Conservation (phyloP, 2,329 filamentous ascomycete genomes). For the Zymoseptoria brevis region DNA sequence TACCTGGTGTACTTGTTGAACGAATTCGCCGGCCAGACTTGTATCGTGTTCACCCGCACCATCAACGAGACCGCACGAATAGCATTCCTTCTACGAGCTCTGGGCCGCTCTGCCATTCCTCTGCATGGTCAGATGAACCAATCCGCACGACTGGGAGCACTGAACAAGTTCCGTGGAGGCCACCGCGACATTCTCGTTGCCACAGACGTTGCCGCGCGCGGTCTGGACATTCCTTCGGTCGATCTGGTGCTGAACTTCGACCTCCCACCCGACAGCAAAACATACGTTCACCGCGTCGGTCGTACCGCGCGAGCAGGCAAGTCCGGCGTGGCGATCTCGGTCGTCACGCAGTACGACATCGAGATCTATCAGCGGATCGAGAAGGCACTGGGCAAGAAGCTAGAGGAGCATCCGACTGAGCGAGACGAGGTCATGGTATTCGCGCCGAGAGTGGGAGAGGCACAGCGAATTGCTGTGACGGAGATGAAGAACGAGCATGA, state of each 20-base stretch:
- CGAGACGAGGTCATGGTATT: conserved; percentile 84
- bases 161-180: conserved; percentile 80
- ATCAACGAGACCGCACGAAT: conserved; percentile 85
- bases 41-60: conserved; percentile 86
- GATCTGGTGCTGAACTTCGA: conserved; percentile 83
- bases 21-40: conserved; percentile 76
- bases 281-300: conserved; percentile 83
- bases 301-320: conserved; percentile 83
- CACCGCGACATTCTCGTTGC: conserved; percentile 82
- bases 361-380: conserved; percentile 78
- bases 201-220: conserved; percentile 87
- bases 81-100: conserved; percentile 69
- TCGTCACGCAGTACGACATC: conserved; percentile 83
- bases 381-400: conserved; percentile 68
- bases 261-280: conserved; percentile 75
- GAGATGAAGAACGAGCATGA: conserved; percentile 79
- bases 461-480: conserved; percentile 67
- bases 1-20: conserved; percentile 82
- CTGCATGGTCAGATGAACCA: conserved; percentile 89
- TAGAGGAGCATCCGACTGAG: conserved; percentile 59
- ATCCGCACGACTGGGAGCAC: conserved; percentile 72
- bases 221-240: conserved; percentile 87
- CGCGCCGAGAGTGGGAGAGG: conserved; percentile 68
- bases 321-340: conserved; percentile 67
- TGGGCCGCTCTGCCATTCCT: conserved; percentile 86